phyloP scores from a whole-genome alignment of 1,284 basidiomycete species.

The Mycena citricolor region DNA sequence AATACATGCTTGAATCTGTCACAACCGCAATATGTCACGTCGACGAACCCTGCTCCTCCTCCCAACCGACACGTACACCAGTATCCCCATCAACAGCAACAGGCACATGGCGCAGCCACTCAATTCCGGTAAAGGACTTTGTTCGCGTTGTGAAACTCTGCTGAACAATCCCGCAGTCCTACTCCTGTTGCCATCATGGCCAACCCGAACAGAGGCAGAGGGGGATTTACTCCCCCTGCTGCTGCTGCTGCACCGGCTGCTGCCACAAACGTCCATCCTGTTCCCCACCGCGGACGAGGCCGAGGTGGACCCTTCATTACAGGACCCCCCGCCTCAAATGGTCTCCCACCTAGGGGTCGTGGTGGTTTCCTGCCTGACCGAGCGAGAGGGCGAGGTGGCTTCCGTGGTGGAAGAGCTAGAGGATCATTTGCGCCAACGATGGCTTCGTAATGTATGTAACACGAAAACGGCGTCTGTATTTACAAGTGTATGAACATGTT shows the following conservation, averaged over 20 bases:
- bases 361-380: conserved; percentile 29
- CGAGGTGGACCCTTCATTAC: conserved; percentile 31
- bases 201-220: conserved; percentile 63
- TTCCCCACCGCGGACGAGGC: conserved; percentile 57
- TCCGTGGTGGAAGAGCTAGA: conserved; percentile 44
- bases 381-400: conserved; percentile 32
- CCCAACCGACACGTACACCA: conserved; percentile 28
- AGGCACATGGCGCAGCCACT: conserved; percentile 66
- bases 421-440: conserved; percentile 35
- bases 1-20: conserved; percentile 85
- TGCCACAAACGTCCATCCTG: too few relatives aligned
- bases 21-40: conserved; percentile 77
- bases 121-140: conserved; percentile 50
- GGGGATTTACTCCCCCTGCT: conserved; percentile 32
- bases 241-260: too few relatives aligned
- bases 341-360: too few relatives aligned
- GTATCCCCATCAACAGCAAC: conserved; percentile 54
- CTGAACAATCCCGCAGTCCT: neutral
- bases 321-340: too few relatives aligned
- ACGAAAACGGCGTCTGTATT: too few relatives aligned
- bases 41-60: conserved; percentile 47
- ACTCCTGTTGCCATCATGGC: conserved; percentile 47
- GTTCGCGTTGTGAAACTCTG: conserved; percentile 55
- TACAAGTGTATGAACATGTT: too few relatives aligned
- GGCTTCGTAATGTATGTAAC: conserved; percentile 35